phyloP scores from a whole-genome alignment of 2,329 filamentous ascomycete species.

The Clonostachys chloroleuca region DNA sequence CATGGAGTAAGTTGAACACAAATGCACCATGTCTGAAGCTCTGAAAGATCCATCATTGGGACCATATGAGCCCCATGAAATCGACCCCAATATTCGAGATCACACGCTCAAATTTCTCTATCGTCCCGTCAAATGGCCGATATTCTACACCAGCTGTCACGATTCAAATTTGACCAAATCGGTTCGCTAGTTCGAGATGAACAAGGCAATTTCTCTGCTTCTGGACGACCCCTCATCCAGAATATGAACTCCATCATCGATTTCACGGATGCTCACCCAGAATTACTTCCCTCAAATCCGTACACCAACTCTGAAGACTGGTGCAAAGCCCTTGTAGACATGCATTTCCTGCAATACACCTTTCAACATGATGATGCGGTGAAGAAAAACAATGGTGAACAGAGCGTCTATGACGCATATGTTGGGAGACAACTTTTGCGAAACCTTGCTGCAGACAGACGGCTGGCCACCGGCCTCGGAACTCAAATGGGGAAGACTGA shows the following conservation, averaged over 20 bases:
- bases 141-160: constrained; percentile 32
- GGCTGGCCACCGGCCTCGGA: constrained; percentile 1
- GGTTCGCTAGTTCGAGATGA: constrained; percentile 24
- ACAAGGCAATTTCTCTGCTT: constrained; percentile 15
- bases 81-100: constrained; percentile 25
- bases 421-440: constrained; percentile 24
- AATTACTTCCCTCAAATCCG: constrained; percentile 12
- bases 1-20: constrained; percentile 26
- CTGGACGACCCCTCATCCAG: constrained; percentile 23
- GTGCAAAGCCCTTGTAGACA: constrained; percentile 23
- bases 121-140: constrained; percentile 28
- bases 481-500: background rate
- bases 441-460: constrained; percentile 11
- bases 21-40: constrained; percentile 15
- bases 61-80: constrained; percentile 15
- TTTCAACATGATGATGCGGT: constrained; percentile 31
- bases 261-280: constrained; percentile 10
- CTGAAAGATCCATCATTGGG: constrained; percentile 16
- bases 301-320: constrained; percentile 23
- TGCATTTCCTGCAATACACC: constrained; percentile 26
- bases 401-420: constrained; percentile 22
- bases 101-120: constrained; percentile 26
- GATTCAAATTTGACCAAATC: constrained; percentile 24
- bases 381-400: constrained; percentile 8
- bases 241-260: constrained; percentile 31